Base-by-base conservation (phyloP, 257 asterid genomes). In the Fraxinus cuspidata region DNA sequence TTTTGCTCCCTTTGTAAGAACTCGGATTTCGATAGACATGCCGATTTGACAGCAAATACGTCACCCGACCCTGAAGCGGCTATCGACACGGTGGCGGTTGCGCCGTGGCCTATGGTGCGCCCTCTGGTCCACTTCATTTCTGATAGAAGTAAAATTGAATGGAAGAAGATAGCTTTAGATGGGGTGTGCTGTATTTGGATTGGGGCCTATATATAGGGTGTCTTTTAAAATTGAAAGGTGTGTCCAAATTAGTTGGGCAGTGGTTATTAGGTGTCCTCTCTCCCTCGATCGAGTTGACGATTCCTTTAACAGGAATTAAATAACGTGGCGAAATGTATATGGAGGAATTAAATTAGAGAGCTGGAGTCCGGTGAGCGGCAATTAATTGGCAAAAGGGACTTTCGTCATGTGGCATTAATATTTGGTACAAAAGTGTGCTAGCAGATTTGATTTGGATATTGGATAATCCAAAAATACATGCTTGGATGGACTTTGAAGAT, bases 81-180 rank as follows among this genome's bases (percentile, higher is more conserved):
- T 0, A 38, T 37, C 2, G 86, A 92, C 65, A 94, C 97, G 35
- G 89, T 53, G 77, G 96, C 97, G 0, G 97, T 72, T 28, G 94
- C 82, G 11, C 98, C 98, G 25, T 77, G 88, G 79, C 96, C 98
- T 38, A 94, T 83, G 5, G 56, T 74, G 70, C 74, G 89, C 56
- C 98, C 96, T 84, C 97, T 86, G 10, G 78, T 88, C 98, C 97
- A 94, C 8, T 83, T 85, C 98, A 92, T 92, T 42, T 77, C 27
- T 67, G 32, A 37, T 38, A 76, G 74, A 71, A 66, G 56, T 15
- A 15, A 70, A 72, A 37, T 44, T 81, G 79, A 53, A 19, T 15
- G 29, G 65, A 21, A 56, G 75, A 69, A 27, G 77, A 69, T 60
- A 70, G 28, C 3, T 23, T 71, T 23, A 7, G 65, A 4, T 51